Evolutionary conservation across 1,284 basidiomycete genomes (phyloP).

Genomic region (Leccinum fallax): DNA sequence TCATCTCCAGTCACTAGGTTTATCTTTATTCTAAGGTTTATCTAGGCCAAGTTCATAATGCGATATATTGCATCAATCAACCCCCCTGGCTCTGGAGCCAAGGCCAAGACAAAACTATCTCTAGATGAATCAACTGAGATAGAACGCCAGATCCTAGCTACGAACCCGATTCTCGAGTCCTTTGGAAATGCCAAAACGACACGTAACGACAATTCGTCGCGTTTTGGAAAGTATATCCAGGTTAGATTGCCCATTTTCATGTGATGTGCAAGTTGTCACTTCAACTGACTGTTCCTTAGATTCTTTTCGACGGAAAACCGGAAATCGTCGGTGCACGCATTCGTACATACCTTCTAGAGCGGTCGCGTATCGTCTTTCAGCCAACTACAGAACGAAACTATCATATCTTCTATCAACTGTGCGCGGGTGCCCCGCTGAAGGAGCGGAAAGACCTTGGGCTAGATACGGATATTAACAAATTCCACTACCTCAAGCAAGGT

Average conservation of each 20-base stretch:
- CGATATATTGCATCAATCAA: conserved; percentile 98
- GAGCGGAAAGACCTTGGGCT: conserved; percentile 95
- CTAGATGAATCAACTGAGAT: conserved; percentile 90
- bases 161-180: conserved; percentile 98
- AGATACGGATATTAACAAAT: conserved; percentile 84
- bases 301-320: conserved; percentile 93
- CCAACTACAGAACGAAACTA: conserved; percentile 97
- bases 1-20: conserved; percentile 9
- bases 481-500: conserved; percentile 93
- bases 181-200: conserved; percentile 99
- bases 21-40: conserved; percentile 8
- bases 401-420: conserved; percentile 99
- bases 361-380: conserved; percentile 97
- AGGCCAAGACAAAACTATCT: conserved; percentile 69
- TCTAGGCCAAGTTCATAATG: conserved; percentile 97
- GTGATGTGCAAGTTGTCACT: conserved; percentile 2
- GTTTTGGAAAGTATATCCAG: conserved; percentile 99
- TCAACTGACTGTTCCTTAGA: conserved; percentile 50
- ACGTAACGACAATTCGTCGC: conserved; percentile 97
- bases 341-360: conserved; percentile 95
- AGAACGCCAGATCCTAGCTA: conserved; percentile 96
- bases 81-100: conserved; percentile 68
- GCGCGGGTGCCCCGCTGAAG: conserved; percentile 92
- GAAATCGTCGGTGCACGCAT: conserved; percentile 98
- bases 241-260: conserved; percentile 45